These are phyloP conservation scores for Aspergillus amoenus DNA, from an alignment of 2,329 filamentous ascomycete species.

Conservation along the genomic window DNA sequence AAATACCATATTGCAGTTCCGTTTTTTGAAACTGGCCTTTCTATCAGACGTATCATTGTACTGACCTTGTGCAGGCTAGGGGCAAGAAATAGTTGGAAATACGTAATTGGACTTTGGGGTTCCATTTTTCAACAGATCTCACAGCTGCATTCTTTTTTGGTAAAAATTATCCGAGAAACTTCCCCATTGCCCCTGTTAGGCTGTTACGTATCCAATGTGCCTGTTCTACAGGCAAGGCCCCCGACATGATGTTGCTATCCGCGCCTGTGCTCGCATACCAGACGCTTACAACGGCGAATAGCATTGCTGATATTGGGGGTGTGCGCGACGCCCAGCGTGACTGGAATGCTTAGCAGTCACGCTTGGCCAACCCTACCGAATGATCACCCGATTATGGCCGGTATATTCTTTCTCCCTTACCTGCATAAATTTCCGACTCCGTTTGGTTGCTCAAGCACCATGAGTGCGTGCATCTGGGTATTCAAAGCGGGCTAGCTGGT, in stretches of 20 bases:
- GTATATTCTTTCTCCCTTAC: constrained; percentile 1
- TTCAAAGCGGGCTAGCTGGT: neutral
- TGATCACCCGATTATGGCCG: neutral
- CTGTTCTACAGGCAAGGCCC: neutral
- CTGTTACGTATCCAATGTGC: neutral
- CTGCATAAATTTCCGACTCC: constrained; percentile 1
- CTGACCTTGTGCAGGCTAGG: neutral
- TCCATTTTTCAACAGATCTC: neutral
- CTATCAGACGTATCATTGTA: neutral
- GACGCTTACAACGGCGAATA: constrained; percentile 5
- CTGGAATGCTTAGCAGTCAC: constrained; percentile 12
- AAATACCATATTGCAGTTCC: neutral
- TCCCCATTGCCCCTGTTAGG: neutral
- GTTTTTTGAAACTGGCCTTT: neutral
- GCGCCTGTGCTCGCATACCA: constrained; percentile 14
- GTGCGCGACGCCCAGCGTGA: constrained; percentile 4
- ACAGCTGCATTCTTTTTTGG: neutral
- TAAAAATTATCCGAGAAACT: neutral
- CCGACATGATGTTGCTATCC: neutral
- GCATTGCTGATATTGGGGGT: neutral
- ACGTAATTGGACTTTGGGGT: neutral
- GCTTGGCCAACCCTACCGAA: neutral
- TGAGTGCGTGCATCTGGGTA: constrained; percentile 1
- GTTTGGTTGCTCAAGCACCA: constrained; percentile 3
- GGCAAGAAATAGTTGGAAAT: neutral